Percentiles rank a stretch among this genome's conserved stretches.
Conservation (phyloP, 2,329 filamentous ascomycete species). For the Colletotrichum sp. region DNA sequence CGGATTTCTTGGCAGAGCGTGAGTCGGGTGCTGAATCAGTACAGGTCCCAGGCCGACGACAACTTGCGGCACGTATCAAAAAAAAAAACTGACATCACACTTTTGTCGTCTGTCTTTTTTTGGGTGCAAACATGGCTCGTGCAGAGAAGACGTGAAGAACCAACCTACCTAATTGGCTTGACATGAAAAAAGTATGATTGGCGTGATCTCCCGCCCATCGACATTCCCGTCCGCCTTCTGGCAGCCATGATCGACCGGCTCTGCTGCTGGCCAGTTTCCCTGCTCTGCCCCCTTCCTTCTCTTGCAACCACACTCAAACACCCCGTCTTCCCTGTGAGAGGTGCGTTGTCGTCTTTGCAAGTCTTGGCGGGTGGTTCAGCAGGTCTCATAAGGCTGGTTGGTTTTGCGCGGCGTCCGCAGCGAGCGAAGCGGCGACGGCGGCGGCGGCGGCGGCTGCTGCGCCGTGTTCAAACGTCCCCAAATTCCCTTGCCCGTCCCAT, state of each 20-base stretch:
- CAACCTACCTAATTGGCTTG: background rate
- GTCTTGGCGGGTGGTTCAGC: background rate
- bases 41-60: background rate
- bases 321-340: background rate
- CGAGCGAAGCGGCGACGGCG: background rate
- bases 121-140: background rate
- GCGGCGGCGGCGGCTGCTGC: background rate
- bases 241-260: background rate
- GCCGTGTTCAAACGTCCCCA: background rate
- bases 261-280: background rate
- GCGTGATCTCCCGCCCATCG: background rate
- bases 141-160: background rate
- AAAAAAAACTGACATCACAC: background rate
- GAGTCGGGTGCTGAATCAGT: slow-evolving; percentile 10
- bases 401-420: background rate
- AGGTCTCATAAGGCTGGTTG: background rate
- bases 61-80: slow-evolving; percentile 8
- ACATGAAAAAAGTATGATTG: background rate
- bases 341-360: background rate
- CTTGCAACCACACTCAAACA: background rate
- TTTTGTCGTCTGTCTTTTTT: background rate
- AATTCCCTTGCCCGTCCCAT: background rate
- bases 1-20: slow-evolving; percentile 3
- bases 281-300: background rate
- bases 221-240: background rate